Base-by-base conservation (phyloP, 2,329 filamentous ascomycete species). In the Exophiala sp. region DNA sequence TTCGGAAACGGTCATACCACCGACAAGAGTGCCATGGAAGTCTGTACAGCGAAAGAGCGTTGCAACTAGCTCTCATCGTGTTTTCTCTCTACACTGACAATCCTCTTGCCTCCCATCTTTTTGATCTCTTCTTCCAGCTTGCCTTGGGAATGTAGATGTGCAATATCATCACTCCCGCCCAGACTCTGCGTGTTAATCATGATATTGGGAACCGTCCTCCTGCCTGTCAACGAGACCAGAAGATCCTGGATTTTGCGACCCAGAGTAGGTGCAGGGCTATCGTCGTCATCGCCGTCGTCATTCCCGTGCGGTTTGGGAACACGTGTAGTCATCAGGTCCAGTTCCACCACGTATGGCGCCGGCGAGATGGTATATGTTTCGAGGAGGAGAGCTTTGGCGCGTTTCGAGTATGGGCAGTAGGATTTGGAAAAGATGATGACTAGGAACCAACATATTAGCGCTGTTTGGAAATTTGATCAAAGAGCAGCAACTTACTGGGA, bases 401-500 rank as follows among this genome's bases (percentile, higher is more conserved):
- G 82, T 65, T 82, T 85, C 44, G 89, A 96, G 70, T 80, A 84
- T 1, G 86, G 88, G 68, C 93, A 98, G 71, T 91, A 95, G 1
- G 86, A 81, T 70, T 98, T 97, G 57, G 89, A 95, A 73, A 97
- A 97, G 62, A 98, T 88, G 66, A 96, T 86, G 53, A 97, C 88
- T 93, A 58, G 16, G 29, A 5, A 61, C 52, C 62, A 55, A 24
- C n/a, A 27, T 16, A 14, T 35, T 43, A 34, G 27, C 50, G 32
- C 9, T 9, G 13, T 14, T 9, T 6, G 11, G 46, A 50, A 27
- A 5, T n/a, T n/a, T n/a, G n/a, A n/a, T n/a, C 21, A 48, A 21
- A n/a, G 35, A 30, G 53, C 13, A 16, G 14, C 27, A 40, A 72
- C 79, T 59, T 79, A 94, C 88, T 83, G 13, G 91, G 89, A 2